Evolutionary conservation across 2,329 filamentous ascomycete species (phyloP).

Genomic region (Fusarium sp.): DNA sequence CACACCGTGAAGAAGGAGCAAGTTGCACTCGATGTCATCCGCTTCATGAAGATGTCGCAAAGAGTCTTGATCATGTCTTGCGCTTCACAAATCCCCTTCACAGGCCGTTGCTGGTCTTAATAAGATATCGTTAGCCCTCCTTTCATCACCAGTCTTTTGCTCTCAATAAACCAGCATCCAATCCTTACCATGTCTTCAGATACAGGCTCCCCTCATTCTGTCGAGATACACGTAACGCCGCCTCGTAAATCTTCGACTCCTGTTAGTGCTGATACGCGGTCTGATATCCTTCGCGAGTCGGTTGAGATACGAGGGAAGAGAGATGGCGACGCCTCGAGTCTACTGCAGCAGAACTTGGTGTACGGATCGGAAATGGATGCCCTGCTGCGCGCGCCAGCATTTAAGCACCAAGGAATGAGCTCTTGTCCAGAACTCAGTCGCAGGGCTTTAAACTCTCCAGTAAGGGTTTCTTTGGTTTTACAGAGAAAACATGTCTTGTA

Average conservation of each 20-base stretch:
- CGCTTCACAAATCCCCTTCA: not conserved
- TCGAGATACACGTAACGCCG: not conserved
- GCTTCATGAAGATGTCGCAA: not conserved
- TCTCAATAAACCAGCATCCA: not conserved
- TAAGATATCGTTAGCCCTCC: not conserved
- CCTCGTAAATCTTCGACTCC: not conserved
- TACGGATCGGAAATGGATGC: slow-evolving; percentile 20
- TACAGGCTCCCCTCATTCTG: slow-evolving; percentile 17
- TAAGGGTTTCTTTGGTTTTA: not conserved
- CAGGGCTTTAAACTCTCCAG: slow-evolving; percentile 1
- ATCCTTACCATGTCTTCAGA: slow-evolving; percentile 1
- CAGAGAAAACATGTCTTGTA: not conserved
- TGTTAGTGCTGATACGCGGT: not conserved
- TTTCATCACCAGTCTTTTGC: not conserved
- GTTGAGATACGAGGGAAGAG: not conserved
- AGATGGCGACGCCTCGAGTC: slow-evolving; percentile 5
- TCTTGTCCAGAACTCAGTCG: slow-evolving; percentile 31
- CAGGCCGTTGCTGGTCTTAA: not conserved
- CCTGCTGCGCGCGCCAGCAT: slow-evolving; percentile 1
- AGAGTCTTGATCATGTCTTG: not conserved
- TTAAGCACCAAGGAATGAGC: slow-evolving; percentile 22
- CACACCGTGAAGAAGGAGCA: not conserved
- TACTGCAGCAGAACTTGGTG: not conserved
- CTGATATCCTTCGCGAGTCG: not conserved
- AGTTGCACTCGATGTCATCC: not conserved